phyloP scores from a whole-genome alignment of 768 basidiomycete genomes.

The Multifurca ochricompacta region DNA sequence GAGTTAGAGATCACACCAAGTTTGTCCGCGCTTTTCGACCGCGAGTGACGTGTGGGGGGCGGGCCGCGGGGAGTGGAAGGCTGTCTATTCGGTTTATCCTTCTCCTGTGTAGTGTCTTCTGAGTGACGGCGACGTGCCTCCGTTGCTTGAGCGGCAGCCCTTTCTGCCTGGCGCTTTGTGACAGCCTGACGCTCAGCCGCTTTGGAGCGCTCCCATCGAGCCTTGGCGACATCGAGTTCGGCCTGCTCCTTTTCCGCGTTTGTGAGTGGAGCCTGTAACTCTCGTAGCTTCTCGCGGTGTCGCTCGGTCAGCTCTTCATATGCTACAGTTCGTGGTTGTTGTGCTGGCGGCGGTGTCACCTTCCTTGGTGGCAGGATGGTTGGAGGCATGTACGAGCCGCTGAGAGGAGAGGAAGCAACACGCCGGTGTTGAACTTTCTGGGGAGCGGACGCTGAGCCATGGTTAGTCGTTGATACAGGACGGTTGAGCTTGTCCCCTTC shows the following conservation, averaged over 20 bases:
- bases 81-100: conserved; percentile 1
- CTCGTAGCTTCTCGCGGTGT: conserved; percentile 76
- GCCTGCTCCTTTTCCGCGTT: conserved; percentile 71
- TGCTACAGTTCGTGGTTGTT: conserved; percentile 56
- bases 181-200: conserved; percentile 69
- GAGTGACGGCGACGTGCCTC: conserved; percentile 46
- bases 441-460: background rate
- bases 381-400: conserved; percentile 31
- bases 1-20: conserved; percentile 35
- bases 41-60: conserved; percentile 32
- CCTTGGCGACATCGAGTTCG: conserved; percentile 63
- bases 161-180: conserved; percentile 63
- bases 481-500: background rate
- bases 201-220: conserved; percentile 77
- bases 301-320: conserved; percentile 84
- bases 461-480: background rate
- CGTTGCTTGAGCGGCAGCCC: conserved; percentile 38
- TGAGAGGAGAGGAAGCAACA: conserved; percentile 6
- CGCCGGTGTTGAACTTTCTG: conserved; percentile 11
- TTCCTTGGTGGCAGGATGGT: conserved; percentile 41
- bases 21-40: conserved; percentile 56
- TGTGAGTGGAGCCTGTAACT: conserved; percentile 80
- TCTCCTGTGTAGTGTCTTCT: conserved; percentile 30
- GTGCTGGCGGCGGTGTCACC: conserved; percentile 39
- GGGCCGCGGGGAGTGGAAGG: conserved; percentile 10